phyloP scores from a whole-genome alignment of 352 stramenopile species.

The Phytophthora quininea region DNA sequence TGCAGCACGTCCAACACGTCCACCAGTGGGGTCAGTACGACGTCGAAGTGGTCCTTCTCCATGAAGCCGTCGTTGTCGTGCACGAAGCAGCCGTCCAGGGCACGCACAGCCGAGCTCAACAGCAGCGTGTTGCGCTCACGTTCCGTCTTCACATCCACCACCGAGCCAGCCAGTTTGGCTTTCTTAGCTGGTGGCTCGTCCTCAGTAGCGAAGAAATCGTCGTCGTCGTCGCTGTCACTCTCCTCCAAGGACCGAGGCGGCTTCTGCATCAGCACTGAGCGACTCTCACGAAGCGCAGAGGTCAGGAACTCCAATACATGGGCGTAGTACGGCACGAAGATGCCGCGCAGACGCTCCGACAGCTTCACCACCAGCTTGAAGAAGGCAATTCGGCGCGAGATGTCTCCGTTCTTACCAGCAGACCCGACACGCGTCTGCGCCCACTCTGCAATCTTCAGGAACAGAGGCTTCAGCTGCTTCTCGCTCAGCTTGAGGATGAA shows the following conservation, averaged over 20 bases:
- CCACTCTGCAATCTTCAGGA: conserved; percentile 87
- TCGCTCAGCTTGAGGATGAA: conserved; percentile 90
- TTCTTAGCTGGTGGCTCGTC: conserved; percentile 66
- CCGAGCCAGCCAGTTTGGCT: conserved; percentile 42
- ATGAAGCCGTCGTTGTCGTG: conserved; percentile 89
- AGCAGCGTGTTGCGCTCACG: conserved; percentile 52
- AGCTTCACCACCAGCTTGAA: conserved; percentile 85
- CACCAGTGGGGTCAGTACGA: conserved; percentile 73
- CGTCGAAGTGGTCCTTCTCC: conserved; percentile 87
- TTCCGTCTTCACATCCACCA: conserved; percentile 23
- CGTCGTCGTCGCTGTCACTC: conserved; percentile 38
- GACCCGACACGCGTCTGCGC: conserved; percentile 48
- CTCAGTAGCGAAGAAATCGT: conserved; percentile 52
- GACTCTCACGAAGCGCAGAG: conserved; percentile 52
- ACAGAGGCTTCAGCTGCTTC: conserved; percentile 90
- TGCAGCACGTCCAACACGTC: conserved; percentile 79
- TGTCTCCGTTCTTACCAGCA: conserved; percentile 34
- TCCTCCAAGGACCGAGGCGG: conserved; percentile 29
- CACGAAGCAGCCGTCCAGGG: conserved; percentile 85
- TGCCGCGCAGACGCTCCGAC: conserved; percentile 80
- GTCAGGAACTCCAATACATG: conserved; percentile 75
- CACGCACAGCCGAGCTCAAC: conserved; percentile 62
- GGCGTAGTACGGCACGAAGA: conserved; percentile 90
- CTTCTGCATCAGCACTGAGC: conserved; percentile 55
- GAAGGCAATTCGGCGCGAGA: conserved; percentile 75